Conservation (phyloP, 2,329 filamentous ascomycete genomes). For the Trematosphaeria pertusa region DNA sequence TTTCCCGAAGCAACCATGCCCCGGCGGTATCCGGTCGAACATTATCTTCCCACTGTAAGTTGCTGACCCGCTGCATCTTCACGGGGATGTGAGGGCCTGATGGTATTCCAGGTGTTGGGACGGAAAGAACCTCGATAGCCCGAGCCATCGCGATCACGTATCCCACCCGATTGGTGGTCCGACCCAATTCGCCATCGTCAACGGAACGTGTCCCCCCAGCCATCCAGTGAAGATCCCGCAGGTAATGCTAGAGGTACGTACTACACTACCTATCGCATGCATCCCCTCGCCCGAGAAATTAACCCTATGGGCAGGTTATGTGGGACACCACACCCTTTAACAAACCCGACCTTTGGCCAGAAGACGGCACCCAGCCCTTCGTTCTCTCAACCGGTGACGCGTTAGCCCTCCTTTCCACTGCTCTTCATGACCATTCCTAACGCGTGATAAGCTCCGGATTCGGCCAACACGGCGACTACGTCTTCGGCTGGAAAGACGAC, state of each 20-base stretch:
- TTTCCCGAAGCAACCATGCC: conserved; percentile 47
- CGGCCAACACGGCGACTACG: conserved; percentile 59
- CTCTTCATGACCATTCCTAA: background rate
- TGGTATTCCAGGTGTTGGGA: conserved; percentile 49
- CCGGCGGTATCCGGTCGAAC: conserved; percentile 54
- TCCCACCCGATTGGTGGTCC: conserved; percentile 31
- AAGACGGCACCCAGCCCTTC: conserved; percentile 21
- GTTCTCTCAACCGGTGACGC: conserved; percentile 41
- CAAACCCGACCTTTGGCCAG: conserved; percentile 20
- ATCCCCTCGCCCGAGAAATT: background rate
- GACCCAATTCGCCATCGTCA: conserved; percentile 31
- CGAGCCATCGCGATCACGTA: conserved; percentile 61
- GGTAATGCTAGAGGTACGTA: conserved; percentile 49
- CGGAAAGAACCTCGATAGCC: conserved; percentile 56
- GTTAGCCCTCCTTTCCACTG: conserved; percentile 26
- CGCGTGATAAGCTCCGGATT: conserved; percentile 44
- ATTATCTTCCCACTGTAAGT: conserved; percentile 53
- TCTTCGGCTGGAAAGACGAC: conserved; percentile 25
- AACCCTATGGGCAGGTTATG: conserved; percentile 34
- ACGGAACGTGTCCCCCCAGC: conserved; percentile 46
- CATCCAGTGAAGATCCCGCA: conserved; percentile 54
- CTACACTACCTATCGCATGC: background rate
- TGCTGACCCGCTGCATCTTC: background rate
- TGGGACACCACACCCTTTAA: conserved; percentile 47
- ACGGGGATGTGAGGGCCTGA: conserved; percentile 46